Evolutionary conservation across 108 stramenopile genomes (phyloP).

Genomic region (Nitzschia palea): DNA sequence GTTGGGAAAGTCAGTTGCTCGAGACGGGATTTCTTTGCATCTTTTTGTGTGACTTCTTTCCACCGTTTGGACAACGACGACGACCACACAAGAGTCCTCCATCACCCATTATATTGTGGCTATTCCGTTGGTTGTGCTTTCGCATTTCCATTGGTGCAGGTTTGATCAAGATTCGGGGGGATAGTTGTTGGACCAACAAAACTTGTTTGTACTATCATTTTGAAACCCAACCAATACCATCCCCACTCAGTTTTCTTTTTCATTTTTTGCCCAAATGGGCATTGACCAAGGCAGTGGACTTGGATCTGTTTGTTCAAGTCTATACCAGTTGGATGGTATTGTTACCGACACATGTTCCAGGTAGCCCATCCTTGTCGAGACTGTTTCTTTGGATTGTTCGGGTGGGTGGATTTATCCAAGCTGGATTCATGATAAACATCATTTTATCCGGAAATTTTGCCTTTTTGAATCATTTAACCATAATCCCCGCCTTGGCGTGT

Average conservation of each 20-base stretch:
- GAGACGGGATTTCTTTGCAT: conserved; percentile 82
- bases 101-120: conserved; percentile 59
- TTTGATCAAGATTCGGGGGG: conserved; percentile 83
- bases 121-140: conserved; percentile 81
- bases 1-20: conserved; percentile 83
- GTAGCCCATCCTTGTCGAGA: not conserved
- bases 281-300: conserved; percentile 49
- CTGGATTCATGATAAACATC: conserved; percentile 66
- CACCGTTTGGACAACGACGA: conserved; percentile 3
- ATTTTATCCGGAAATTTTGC: conserved; percentile 78
- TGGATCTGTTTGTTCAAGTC: conserved; percentile 80
- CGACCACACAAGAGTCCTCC: conserved; percentile 21
- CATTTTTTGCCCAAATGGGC: conserved; percentile 59
- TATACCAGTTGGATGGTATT: conserved; percentile 72
- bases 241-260: conserved; percentile 62
- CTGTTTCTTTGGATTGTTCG: conserved; percentile 27
- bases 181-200: conserved; percentile 71
- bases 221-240: conserved; percentile 85
- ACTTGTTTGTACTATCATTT: conserved; percentile 79
- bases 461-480: conserved; percentile 82
- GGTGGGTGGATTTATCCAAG: conserved; percentile 55
- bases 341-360: not conserved
- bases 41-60: conserved; percentile 61
- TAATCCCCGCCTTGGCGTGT: conserved; percentile 73
- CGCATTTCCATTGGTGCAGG: conserved; percentile 82